These are phyloP conservation scores for Orobanche coerulescens DNA, from an alignment of 257 asterid species.

Conservation along the genomic window DNA sequence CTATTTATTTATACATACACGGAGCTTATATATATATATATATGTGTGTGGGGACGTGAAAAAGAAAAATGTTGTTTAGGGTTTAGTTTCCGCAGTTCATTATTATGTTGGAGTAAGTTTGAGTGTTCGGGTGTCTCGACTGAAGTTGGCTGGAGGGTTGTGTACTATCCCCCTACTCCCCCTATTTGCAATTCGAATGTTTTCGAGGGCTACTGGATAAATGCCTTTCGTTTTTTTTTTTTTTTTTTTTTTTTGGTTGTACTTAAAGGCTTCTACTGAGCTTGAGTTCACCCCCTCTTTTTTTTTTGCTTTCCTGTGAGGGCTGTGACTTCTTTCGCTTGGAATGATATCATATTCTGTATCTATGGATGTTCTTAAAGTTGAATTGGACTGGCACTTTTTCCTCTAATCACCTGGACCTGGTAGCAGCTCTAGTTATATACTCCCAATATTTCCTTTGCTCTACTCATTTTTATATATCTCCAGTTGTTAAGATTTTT, in stretches of 20 bases:
- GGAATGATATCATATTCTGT: neutral
- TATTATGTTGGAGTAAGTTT: neutral
- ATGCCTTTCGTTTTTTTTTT: constrained; percentile 5
- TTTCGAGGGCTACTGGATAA: constrained; percentile 2
- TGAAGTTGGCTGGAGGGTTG: neutral
- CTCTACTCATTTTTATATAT: neutral
- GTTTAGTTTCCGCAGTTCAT: constrained; percentile 19
- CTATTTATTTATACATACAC: neutral
- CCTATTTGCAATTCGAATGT: neutral
- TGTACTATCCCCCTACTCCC: neutral
- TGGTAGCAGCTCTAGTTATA: neutral
- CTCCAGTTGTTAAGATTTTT: neutral
- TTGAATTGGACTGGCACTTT: neutral
- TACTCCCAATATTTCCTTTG: neutral
- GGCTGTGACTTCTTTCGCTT: neutral
- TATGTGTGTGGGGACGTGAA: constrained; percentile 13
- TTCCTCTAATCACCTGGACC: neutral
- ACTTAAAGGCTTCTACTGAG: neutral
- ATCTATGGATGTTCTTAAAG: neutral
- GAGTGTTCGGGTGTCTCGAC: neutral
- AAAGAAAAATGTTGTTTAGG: constrained; percentile 3
- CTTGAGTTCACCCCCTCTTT: neutral
- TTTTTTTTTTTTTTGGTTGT: too few species aligned
- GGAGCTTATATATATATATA: neutral
- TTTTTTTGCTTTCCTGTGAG: too few species aligned